Percentiles rank a stretch among this genome's conserved stretches.
Conservation (phyloP, 2,329 filamentous ascomycete species). For the Elsinoe arachidis region DNA sequence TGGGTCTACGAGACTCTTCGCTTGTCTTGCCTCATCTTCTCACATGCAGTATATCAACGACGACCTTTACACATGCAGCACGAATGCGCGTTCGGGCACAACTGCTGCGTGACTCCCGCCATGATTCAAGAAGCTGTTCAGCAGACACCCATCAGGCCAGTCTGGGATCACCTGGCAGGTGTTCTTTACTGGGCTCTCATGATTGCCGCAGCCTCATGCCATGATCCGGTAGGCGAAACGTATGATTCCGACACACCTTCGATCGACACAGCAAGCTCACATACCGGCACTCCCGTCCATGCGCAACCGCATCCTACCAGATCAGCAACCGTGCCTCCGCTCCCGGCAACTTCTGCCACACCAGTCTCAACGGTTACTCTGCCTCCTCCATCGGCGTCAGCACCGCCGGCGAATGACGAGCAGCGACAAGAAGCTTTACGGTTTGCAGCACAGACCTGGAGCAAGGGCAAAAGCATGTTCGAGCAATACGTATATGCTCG, state of each 20-base stretch:
- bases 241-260: background rate
- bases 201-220: slow-evolving; percentile 25
- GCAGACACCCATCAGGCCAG: slow-evolving; percentile 23
- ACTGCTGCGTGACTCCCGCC: slow-evolving; percentile 5
- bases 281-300: background rate
- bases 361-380: background rate
- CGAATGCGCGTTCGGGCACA: background rate
- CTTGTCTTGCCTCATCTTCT: slow-evolving; percentile 22
- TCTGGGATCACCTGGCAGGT: slow-evolving; percentile 27
- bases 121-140: slow-evolving; percentile 22
- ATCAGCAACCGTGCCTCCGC: background rate
- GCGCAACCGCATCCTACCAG: background rate
- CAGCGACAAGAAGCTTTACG: background rate
- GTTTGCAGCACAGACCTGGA: background rate
- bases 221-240: slow-evolving; percentile 14
- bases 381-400: background rate
- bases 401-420: background rate
- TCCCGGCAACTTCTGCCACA: background rate
- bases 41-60: slow-evolving; percentile 20
- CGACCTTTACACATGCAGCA: slow-evolving; percentile 18
- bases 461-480: background rate
- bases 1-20: slow-evolving; percentile 23
- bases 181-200: slow-evolving; percentile 27
- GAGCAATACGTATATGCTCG: background rate
- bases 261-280: background rate